Conservation (phyloP, 2,329 filamentous ascomycete species). For the Coniochaeta sp. region DNA sequence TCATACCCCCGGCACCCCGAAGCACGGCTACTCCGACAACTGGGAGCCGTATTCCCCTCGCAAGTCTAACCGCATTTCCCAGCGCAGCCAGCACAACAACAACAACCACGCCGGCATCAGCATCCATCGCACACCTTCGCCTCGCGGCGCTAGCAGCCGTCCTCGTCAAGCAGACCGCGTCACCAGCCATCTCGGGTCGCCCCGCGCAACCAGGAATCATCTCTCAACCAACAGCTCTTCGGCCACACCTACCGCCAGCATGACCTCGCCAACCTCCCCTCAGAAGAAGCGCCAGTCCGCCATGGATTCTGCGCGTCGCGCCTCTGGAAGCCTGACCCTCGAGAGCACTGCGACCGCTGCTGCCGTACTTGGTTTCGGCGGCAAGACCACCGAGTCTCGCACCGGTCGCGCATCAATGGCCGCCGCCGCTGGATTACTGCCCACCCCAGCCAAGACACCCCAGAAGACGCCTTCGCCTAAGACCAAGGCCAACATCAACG, state of each 20-base stretch:
- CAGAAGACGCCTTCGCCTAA: slow-evolving; percentile 52
- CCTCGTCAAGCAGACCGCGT: slow-evolving; percentile 17
- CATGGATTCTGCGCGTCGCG: slow-evolving; percentile 40
- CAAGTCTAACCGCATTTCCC: slow-evolving; percentile 60
- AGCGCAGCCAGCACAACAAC: slow-evolving; percentile 38
- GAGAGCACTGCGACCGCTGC: slow-evolving; percentile 36
- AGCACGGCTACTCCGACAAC: slow-evolving; percentile 58
- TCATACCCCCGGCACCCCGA: slow-evolving; percentile 63
- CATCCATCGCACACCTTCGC: slow-evolving; percentile 49
- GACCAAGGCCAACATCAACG: slow-evolving; percentile 41
- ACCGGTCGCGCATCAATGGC: slow-evolving; percentile 10
- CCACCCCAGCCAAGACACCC: slow-evolving; percentile 73
- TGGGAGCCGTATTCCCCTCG: slow-evolving; percentile 69
- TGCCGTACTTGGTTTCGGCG: slow-evolving; percentile 29
- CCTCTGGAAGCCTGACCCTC: slow-evolving; percentile 36
- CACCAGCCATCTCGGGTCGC: slow-evolving; percentile 18
- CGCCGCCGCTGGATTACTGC: slow-evolving; percentile 50
- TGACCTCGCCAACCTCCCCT: slow-evolving; percentile 39
- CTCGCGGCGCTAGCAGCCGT: slow-evolving; percentile 22
- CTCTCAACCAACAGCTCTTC: neutral
- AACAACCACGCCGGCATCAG: slow-evolving; percentile 9
- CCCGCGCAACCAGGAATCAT: slow-evolving; percentile 17
- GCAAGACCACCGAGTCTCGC: slow-evolving; percentile 21
- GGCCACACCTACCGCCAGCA: slow-evolving; percentile 15
- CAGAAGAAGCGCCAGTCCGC: slow-evolving; percentile 43